A percentile compares a stretch with the other conserved stretches of the same genome.
Evolutionary conservation across 2,329 filamentous ascomycete genomes (phyloP).

Genomic region (Ophiocordyceps camponoti-floridani): DNA sequence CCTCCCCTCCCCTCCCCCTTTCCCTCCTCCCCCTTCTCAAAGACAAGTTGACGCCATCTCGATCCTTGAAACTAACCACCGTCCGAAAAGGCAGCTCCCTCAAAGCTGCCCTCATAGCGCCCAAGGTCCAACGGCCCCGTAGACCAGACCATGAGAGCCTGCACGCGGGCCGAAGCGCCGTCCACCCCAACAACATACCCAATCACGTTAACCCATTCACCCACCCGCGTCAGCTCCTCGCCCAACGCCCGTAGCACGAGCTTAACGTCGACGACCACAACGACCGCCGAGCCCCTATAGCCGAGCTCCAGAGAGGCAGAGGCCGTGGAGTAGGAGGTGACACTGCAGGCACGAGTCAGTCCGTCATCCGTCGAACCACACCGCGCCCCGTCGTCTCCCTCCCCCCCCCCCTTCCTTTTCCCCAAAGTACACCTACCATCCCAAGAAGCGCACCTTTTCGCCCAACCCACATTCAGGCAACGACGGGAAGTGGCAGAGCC

Average conservation of each 20-base stretch:
- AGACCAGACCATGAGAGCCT: conserved; percentile 63
- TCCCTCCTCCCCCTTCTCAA: too few relatives aligned
- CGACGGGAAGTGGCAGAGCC: conserved; percentile 45
- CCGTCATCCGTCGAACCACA: too few relatives aligned
- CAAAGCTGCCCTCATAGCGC: conserved; percentile 48
- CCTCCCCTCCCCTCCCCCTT: too few relatives aligned
- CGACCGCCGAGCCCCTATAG: conserved; percentile 30
- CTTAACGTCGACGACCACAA: conserved; percentile 49
- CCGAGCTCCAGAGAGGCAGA: conserved; percentile 48
- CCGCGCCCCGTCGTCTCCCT: not conserved
- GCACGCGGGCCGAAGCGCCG: conserved; percentile 27
- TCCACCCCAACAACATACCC: conserved; percentile 41
- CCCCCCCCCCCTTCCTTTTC: too few relatives aligned
- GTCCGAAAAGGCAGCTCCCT: conserved; percentile 3
- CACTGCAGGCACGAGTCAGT: conserved; percentile 16
- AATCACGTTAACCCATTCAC: conserved; percentile 81
- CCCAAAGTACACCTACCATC: conserved; percentile 47
- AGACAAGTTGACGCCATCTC: too few relatives aligned
- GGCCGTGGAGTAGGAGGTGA: conserved; percentile 29
- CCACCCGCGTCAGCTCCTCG: conserved; percentile 45
- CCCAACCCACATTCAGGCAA: conserved; percentile 32
- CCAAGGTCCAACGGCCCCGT: conserved; percentile 55
- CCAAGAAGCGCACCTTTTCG: conserved; percentile 80
- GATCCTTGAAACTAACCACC: too few relatives aligned
- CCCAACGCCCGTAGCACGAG: conserved; percentile 51